Percentiles rank a stretch among this genome's conserved stretches.
Evolutionary conservation across 2,329 filamentous ascomycete species (phyloP).

Genomic region (Sclerotiophoma versabilis): DNA sequence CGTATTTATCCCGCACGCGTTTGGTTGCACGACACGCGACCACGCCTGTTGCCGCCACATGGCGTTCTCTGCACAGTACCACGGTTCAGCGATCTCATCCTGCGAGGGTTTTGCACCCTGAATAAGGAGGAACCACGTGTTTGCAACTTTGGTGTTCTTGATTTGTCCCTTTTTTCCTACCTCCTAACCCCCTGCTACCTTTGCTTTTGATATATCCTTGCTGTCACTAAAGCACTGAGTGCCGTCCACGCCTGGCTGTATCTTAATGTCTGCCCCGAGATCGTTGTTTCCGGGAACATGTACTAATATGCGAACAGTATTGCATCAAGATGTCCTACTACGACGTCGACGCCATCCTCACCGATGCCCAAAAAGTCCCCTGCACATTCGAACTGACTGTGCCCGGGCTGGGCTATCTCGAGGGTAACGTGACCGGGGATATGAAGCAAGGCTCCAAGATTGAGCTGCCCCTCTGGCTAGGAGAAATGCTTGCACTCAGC

Average conservation of each 20-base stretch:
- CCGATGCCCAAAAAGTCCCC: constrained; percentile 92
- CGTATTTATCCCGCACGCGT: constrained; percentile 26
- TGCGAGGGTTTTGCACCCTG: not conserved
- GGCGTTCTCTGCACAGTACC: constrained; percentile 5
- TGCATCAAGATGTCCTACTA: constrained; percentile 67
- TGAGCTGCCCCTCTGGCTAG: constrained; percentile 90
- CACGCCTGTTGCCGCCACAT: constrained; percentile 26
- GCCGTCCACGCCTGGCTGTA: not conserved
- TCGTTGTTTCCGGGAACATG: no score
- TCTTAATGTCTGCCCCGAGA: no score
- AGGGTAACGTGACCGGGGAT: constrained; percentile 75
- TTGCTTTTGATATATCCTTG: not conserved
- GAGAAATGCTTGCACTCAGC: constrained; percentile 83
- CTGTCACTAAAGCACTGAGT: not conserved
- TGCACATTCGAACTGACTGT: constrained; percentile 94
- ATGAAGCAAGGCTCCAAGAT: constrained; percentile 83
- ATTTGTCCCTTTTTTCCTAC: no score
- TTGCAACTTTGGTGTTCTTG: not conserved
- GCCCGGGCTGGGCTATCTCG: constrained; percentile 85
- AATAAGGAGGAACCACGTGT: not conserved
- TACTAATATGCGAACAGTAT: not conserved
- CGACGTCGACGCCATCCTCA: constrained; percentile 83
- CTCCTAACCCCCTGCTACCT: not conserved
- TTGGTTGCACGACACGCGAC: constrained; percentile 38
- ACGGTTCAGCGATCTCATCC: not conserved